These are phyloP conservation scores for Globisporangium alternatum DNA, from an alignment of 352 stramenopile species.

Conservation along the genomic window DNA sequence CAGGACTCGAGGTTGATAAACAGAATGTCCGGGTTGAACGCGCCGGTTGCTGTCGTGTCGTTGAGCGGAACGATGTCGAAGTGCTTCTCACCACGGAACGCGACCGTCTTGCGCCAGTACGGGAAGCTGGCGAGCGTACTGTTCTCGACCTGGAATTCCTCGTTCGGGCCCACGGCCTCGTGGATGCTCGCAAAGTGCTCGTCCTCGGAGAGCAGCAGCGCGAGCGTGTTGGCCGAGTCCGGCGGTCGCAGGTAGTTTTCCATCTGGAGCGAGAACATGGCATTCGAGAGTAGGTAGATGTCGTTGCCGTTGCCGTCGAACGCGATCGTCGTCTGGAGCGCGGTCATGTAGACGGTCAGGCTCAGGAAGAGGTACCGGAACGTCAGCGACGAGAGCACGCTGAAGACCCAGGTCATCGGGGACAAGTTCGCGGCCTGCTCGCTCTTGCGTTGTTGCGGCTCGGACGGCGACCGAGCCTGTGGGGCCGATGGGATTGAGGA, in stretches of 20 bases:
- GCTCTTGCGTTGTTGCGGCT: conserved; percentile 4
- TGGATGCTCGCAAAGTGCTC: conserved; percentile 50
- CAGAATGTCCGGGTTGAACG: conserved; percentile 52
- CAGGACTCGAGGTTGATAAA: conserved; percentile 72
- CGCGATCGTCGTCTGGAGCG: conserved; percentile 39
- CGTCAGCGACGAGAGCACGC: conserved; percentile 31
- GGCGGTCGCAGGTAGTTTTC: conserved; percentile 53
- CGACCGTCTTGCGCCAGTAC: conserved; percentile 54
- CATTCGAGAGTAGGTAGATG: conserved; percentile 71
- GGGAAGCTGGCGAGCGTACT: conserved; percentile 46
- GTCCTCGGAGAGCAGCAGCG: conserved; percentile 10
- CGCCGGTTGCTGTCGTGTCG: neutral
- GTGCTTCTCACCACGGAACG: conserved; percentile 39
- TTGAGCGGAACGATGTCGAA: conserved; percentile 34
- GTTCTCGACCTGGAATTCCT: conserved; percentile 61
- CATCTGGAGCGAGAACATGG: conserved; percentile 57
- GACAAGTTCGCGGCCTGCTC: neutral
- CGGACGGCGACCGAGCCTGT: neutral
- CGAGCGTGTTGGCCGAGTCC: conserved; percentile 17
- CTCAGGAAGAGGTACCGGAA: conserved; percentile 26
- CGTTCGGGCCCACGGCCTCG: conserved; percentile 32
- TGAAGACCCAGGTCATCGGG: conserved; percentile 39
- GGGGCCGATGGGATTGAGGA: neutral
- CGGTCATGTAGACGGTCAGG: conserved; percentile 23
- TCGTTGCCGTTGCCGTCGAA: conserved; percentile 45